Evolutionary conservation across 345 rosid species (phyloP).

Genomic region (Nasturtium officinale): DNA sequence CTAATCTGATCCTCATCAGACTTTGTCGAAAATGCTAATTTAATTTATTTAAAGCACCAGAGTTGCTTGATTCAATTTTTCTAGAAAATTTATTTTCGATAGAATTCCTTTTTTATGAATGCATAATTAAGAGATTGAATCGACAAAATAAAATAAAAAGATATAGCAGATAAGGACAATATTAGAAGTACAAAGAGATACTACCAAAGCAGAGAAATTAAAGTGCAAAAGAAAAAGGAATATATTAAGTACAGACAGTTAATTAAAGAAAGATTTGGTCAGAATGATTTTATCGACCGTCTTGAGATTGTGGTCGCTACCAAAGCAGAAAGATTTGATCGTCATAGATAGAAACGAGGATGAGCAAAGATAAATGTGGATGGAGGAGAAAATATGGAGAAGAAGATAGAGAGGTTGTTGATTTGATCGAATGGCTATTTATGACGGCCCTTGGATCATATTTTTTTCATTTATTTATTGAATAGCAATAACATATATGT

Average conservation of each 20-base stretch:
- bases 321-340: too few relatives aligned
- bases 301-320: slow-evolving; percentile 25
- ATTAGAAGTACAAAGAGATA: slow-evolving; percentile 20
- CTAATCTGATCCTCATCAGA: too few relatives aligned
- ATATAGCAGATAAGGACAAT: not conserved
- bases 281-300: slow-evolving; percentile 30
- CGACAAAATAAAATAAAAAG: not conserved
- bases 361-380: slow-evolving; percentile 6
- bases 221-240: not conserved
- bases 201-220: not conserved
- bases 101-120: too few relatives aligned
- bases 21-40: too few relatives aligned
- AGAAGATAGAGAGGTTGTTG: not conserved
- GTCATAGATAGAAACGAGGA: slow-evolving; percentile 34
- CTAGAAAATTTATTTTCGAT: too few relatives aligned
- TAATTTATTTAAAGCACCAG: too few relatives aligned
- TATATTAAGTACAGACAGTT: not conserved
- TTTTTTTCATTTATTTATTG: too few relatives aligned
- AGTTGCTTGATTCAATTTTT: too few relatives aligned
- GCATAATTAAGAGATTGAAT: not conserved
- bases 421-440: too few relatives aligned
- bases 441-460: too few relatives aligned
- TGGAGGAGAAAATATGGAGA: slow-evolving; percentile 2
- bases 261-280: not conserved
- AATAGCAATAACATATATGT: too few relatives aligned